Percentiles rank a stretch among this genome's conserved stretches.
Conservation (phyloP, 176 grass and related monocot species). For the Poa annua region DNA sequence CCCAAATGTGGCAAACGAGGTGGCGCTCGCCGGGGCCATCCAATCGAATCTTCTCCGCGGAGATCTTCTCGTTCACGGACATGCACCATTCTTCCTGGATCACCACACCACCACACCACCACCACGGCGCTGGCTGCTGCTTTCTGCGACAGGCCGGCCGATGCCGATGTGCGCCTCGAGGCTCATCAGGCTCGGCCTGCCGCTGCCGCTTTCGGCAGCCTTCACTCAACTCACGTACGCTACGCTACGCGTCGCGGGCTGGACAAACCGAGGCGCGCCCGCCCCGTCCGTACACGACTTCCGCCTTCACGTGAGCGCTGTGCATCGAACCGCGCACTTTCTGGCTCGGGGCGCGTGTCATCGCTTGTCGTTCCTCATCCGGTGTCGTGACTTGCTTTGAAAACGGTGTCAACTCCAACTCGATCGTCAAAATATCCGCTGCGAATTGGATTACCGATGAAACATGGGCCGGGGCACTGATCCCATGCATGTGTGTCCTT, state of each 20-base stretch:
- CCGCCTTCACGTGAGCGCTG: conserved; percentile 42
- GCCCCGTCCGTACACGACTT: conserved; percentile 22
- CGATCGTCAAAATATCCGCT: background rate
- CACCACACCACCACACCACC: no score
- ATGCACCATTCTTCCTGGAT: no score
- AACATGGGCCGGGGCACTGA: background rate
- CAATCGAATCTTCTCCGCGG: conserved; percentile 40
- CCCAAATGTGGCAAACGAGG: background rate
- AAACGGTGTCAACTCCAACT: conserved; percentile 27
- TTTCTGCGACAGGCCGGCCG: background rate
- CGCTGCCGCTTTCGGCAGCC: conserved; percentile 26
- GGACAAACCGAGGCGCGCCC: background rate
- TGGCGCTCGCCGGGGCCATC: background rate
- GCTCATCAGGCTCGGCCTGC: background rate
- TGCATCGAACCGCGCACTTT: conserved; percentile 34
- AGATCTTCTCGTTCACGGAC: conserved; percentile 25
- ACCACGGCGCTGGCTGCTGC: background rate
- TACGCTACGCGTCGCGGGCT: background rate
- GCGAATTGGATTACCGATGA: background rate
- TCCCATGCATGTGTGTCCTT: background rate
- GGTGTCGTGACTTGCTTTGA: background rate
- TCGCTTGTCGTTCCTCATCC: no score
- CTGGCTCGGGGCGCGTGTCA: conserved; percentile 20
- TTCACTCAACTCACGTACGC: background rate
- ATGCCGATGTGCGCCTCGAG: background rate